Evolutionary conservation across 805 yeast genomes (phyloP), one percentile per base, ranked within the genome.

Genomic region (Wickerhamomyces canadensis): DNA sequence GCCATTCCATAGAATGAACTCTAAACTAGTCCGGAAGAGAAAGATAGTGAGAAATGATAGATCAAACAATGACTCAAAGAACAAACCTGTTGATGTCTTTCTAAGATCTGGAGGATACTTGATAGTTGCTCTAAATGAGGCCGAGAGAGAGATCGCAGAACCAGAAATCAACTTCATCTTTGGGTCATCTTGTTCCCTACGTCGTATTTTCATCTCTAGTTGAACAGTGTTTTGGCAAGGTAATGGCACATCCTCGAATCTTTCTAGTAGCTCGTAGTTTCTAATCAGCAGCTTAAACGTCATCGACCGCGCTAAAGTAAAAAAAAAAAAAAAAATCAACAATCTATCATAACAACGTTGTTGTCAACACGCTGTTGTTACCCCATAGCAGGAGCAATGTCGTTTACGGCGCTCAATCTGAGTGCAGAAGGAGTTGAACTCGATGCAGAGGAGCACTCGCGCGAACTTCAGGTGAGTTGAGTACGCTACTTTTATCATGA

Each of bases 361-460:
- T 14, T 15, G 8, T 8, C 25, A n/a, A 31, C 9, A 31, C 9
- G 8, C 17, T 14, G 12, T 8, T 21, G 16, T 26, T n/a, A 8
- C 12, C 8, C 6, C 12, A 8, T n/a, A 21, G 27, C 13, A 28
- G 22, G 10, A 15, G 55, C 55, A 81, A 80, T 89, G 17, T 65
- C 79, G 2, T 89, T 91, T 57, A 70, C 80, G 23, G 95, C 98
- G 2, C 68, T 89, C 31, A 91, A 91, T 52, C 62, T 81, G 32
- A 74, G 74, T 28, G 91, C 83, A 39, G 94, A 84, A 52, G 85
- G 83, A 35, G 61, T 73, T 5, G 61, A 61, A 15, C 65, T 75
- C 25, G 91, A 85, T 45, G 83, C 81, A 24, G 96, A 89, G 45
- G 91, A 87, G 45, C 95, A 88, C 52, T 83, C 97, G 1, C 67